Evolutionary conservation across 176 grass and related monocot genomes (phyloP).

Genomic region (Pharus latifolius): DNA sequence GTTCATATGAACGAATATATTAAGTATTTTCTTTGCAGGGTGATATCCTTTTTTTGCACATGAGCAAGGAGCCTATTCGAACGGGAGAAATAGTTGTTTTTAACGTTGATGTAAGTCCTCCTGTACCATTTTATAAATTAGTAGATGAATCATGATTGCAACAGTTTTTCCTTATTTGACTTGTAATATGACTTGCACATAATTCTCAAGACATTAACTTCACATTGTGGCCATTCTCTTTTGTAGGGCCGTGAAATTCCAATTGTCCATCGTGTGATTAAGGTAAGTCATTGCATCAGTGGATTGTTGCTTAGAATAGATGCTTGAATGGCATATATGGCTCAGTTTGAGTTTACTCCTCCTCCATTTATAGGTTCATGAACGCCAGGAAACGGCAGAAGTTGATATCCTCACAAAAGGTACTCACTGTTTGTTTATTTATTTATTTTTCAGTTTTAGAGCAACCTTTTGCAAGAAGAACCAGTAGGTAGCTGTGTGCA

Average conservation of each 20-base stretch:
- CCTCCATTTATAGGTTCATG: conserved; percentile 52
- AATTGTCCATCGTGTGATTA: conserved; percentile 81
- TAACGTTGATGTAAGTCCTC: conserved; percentile 54
- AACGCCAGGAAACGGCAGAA: conserved; percentile 61
- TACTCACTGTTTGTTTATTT: background rate
- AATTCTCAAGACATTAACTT: conserved; percentile 5
- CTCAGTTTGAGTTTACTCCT: conserved; percentile 5
- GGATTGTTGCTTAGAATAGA: background rate
- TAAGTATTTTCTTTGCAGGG: conserved; percentile 38
- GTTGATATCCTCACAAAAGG: conserved; percentile 92
- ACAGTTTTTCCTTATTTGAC: background rate
- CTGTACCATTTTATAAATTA: background rate
- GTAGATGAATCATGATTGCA: background rate
- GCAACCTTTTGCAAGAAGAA: background rate
- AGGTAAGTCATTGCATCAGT: conserved; percentile 28
- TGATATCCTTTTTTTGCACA: conserved; percentile 65
- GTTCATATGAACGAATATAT: background rate
- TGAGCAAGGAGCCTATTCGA: conserved; percentile 66
- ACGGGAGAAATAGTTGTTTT: conserved; percentile 83
- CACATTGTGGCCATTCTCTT: background rate
- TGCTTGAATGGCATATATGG: background rate
- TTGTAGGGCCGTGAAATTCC: conserved; percentile 70
- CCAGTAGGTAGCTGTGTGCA: background rate
- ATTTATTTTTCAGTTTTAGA: background rate
- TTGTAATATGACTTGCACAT: background rate